A percentile compares a stretch with the other conserved stretches of the same genome.
phyloP scores from a whole-genome alignment of 768 basidiomycete species.

The Suillus decipiens region DNA sequence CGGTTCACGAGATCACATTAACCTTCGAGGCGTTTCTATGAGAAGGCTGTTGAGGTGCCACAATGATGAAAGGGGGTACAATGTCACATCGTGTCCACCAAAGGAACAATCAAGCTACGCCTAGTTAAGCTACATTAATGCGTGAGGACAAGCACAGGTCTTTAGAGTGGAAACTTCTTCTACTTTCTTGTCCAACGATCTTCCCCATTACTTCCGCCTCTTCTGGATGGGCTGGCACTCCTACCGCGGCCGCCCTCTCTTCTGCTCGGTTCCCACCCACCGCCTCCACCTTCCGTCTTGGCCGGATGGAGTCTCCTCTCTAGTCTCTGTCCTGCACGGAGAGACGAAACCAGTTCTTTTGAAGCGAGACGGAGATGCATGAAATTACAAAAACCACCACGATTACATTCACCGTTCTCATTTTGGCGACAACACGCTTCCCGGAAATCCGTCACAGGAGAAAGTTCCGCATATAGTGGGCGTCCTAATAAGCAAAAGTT shows the following conservation, averaged over 20 bases:
- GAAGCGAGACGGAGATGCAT: constrained; percentile 94
- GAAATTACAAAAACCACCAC: constrained; percentile 98
- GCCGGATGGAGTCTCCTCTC: constrained; percentile 76
- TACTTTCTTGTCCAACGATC: constrained; percentile 76
- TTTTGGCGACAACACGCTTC: constrained; percentile 99
- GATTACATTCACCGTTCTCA: constrained; percentile 97
- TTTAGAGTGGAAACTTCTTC: neutral
- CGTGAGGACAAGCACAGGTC: neutral
- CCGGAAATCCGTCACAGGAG: constrained; percentile 97
- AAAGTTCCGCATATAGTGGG: constrained; percentile 95
- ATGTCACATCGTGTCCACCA: constrained; percentile 1
- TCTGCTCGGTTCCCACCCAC: constrained; percentile 83
- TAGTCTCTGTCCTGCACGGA: constrained; percentile 81
- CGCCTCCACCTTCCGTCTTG: constrained; percentile 64
- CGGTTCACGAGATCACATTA: neutral
- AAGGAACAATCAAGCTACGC: constrained; percentile 7
- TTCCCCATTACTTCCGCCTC: constrained; percentile 67
- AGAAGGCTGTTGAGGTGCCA: neutral
- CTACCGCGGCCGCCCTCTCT: constrained; percentile 65
- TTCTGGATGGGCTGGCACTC: constrained; percentile 71
- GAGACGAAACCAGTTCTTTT: constrained; percentile 74
- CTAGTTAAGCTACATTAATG: neutral
- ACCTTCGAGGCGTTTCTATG: neutral
- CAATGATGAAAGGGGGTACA: neutral
- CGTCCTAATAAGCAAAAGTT: constrained; percentile 54